Percentiles rank a stretch among this genome's conserved stretches.
phyloP scores from a whole-genome alignment of 441 rosid genomes.

The Gossypium davidsonii region DNA sequence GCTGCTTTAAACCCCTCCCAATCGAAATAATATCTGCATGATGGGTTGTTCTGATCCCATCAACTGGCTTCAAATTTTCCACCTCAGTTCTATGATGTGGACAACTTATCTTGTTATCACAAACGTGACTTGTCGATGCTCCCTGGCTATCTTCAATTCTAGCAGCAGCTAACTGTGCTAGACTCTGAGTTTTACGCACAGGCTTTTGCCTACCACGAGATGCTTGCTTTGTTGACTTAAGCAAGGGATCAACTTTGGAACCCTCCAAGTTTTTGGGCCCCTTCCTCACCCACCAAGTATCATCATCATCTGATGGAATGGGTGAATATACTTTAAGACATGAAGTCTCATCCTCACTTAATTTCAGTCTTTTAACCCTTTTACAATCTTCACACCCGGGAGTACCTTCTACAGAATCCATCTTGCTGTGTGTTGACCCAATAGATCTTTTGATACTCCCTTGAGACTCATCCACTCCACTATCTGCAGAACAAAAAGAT shows the following conservation, averaged over 20 bases:
- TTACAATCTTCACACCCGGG: constrained; percentile 93
- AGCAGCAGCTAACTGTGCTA: constrained; percentile 90
- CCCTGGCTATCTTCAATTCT: constrained; percentile 99
- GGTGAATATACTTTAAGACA: constrained; percentile 65
- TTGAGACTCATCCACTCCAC: constrained; percentile 58
- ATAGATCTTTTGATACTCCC: constrained; percentile 58
- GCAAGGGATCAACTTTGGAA: constrained; percentile 62
- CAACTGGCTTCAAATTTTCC: constrained; percentile 48
- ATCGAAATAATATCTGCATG: constrained; percentile 58
- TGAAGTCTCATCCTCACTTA: constrained; percentile 67
- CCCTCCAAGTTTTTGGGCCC: constrained; percentile 52
- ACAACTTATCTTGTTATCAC: constrained; percentile 71
- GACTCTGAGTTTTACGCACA: constrained; percentile 79
- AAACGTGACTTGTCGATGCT: constrained; percentile 93
- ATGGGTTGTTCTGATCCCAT: constrained; percentile 42
- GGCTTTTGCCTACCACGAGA: constrained; percentile 82
- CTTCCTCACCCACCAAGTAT: constrained; percentile 91
- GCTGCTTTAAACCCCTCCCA: constrained; percentile 73
- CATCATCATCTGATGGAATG: constrained; percentile 78
- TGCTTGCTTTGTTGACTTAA: constrained; percentile 64
- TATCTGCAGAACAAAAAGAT: constrained; percentile 39
- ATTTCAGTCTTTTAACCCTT: constrained; percentile 69
- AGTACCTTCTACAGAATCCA: constrained; percentile 53
- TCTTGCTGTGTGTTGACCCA: constrained; percentile 50
- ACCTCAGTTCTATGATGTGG: constrained; percentile 50